Percentiles rank a stretch among this genome's conserved stretches.
These are phyloP conservation scores for Hymenotorrendiella dingleyae DNA, from an alignment of 2,329 filamentous ascomycete genomes.

Conservation along the genomic window DNA sequence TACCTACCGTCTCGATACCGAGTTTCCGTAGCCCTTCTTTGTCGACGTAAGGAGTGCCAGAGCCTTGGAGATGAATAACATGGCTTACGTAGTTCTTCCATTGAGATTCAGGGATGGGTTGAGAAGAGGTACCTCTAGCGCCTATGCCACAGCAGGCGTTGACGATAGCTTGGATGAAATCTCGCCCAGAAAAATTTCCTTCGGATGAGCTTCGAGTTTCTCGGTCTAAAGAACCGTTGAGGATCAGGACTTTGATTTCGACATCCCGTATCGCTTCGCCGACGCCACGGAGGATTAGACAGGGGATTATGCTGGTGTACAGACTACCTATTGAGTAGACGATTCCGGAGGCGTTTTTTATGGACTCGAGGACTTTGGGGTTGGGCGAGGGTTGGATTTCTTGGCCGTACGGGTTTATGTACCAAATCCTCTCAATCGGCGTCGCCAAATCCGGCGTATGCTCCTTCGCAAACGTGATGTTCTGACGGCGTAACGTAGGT, in stretches of 20 bases:
- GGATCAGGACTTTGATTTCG: conserved; percentile 59
- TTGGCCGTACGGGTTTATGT: conserved; percentile 98
- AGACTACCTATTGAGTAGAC: conserved; percentile 93
- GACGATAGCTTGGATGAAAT: conserved; percentile 77
- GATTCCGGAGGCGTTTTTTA: conserved; percentile 60
- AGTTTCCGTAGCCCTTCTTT: conserved; percentile 53
- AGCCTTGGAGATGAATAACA: conserved; percentile 70
- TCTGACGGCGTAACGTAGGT: conserved; percentile 70
- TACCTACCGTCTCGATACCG: conserved; percentile 70
- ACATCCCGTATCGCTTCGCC: conserved; percentile 55
- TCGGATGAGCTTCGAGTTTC: conserved; percentile 67
- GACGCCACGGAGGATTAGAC: conserved; percentile 70
- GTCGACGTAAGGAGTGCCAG: conserved; percentile 65
- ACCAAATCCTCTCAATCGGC: conserved; percentile 81
- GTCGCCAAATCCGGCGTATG: conserved; percentile 69
- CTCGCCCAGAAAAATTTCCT: conserved; percentile 63
- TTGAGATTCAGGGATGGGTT: conserved; percentile 33
- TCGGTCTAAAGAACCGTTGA: conserved; percentile 77
- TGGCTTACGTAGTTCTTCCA: conserved; percentile 74
- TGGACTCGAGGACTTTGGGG: conserved; percentile 60
- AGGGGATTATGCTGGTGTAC: conserved; percentile 84
- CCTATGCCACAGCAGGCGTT: too few species aligned
- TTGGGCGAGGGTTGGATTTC: conserved; percentile 85
- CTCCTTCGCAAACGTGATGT: conserved; percentile 75
- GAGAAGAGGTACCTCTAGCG: conserved; percentile 38